Percentiles rank a stretch among this genome's conserved stretches.
phyloP scores from a whole-genome alignment of 306 rosid species.

The Citrullus amarus region DNA sequence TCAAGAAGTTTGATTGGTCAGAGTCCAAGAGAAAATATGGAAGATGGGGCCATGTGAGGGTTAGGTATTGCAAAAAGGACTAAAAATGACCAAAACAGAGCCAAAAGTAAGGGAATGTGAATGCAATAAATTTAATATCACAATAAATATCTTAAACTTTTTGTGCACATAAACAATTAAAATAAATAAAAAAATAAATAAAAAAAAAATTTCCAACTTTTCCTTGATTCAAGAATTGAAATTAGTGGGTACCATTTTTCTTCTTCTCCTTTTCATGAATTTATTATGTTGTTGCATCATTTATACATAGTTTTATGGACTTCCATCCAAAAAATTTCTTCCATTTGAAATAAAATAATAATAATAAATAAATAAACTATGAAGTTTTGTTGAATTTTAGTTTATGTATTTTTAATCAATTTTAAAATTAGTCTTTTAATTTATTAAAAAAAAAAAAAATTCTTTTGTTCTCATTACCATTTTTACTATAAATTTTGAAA shows the following conservation, averaged over 20 bases:
- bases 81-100: not conserved
- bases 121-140: not conserved
- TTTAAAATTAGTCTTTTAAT: no score
- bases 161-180: not conserved
- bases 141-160: not conserved
- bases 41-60: slow-evolving; percentile 7
- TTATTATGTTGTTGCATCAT: not conserved
- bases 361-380: no score
- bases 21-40: not conserved
- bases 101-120: not conserved
- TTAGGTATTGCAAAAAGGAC: not conserved
- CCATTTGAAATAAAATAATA: no score
- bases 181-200: no score
- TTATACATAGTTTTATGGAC: not conserved
- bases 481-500: no score
- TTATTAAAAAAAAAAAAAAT: no score
- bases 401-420: no score
- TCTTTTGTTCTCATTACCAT: no score
- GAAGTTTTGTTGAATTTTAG: no score
- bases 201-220: not conserved
- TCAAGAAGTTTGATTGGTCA: not conserved
- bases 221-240: not conserved
- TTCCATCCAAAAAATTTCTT: no score
- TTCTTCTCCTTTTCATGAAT: slow-evolving; percentile 7
- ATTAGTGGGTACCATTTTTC: slow-evolving; percentile 1